These are phyloP conservation scores for Eucalyptus polybractea DNA, from an alignment of 345 rosid genomes.

Conservation along the genomic window DNA sequence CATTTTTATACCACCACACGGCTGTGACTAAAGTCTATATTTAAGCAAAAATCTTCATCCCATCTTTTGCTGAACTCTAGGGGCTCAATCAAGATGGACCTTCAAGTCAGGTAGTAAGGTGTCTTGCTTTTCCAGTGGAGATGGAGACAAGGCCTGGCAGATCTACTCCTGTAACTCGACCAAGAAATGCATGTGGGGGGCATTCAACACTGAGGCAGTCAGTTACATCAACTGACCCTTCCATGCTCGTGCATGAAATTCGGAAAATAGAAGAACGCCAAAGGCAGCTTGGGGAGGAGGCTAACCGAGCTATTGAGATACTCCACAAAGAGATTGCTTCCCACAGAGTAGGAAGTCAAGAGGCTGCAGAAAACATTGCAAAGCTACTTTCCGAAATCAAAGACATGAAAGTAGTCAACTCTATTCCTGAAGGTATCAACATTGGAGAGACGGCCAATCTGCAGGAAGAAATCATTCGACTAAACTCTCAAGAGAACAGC, in stretches of 20 bases:
- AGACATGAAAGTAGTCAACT: constrained; percentile 56
- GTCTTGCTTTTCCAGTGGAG: constrained; percentile 55
- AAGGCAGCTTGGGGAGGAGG: constrained; percentile 82
- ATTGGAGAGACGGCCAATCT: constrained; percentile 41
- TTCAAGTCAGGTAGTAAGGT: constrained; percentile 51
- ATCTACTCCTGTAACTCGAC: constrained; percentile 20
- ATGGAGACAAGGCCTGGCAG: constrained; percentile 19
- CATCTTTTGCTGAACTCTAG: constrained; percentile 13
- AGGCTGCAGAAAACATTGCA: constrained; percentile 65
- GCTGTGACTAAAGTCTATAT: background rate
- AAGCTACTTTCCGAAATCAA: constrained; percentile 78
- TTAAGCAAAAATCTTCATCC: background rate
- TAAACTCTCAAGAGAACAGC: constrained; percentile 60
- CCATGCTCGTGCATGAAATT: constrained; percentile 70
- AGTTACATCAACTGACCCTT: constrained; percentile 56
- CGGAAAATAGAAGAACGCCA: constrained; percentile 78
- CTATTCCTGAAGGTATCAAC: constrained; percentile 36
- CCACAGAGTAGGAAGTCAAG: constrained; percentile 67
- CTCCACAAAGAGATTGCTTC: constrained; percentile 90
- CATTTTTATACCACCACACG: background rate
- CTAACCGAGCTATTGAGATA: constrained; percentile 81
- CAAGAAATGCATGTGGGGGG: constrained; percentile 23
- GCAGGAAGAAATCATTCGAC: constrained; percentile 71
- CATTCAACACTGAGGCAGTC: constrained; percentile 52
- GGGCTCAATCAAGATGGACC: constrained; percentile 43